Evolutionary conservation across 2,329 filamentous ascomycete species (phyloP).

Genomic region (Aureobasidium musti): DNA sequence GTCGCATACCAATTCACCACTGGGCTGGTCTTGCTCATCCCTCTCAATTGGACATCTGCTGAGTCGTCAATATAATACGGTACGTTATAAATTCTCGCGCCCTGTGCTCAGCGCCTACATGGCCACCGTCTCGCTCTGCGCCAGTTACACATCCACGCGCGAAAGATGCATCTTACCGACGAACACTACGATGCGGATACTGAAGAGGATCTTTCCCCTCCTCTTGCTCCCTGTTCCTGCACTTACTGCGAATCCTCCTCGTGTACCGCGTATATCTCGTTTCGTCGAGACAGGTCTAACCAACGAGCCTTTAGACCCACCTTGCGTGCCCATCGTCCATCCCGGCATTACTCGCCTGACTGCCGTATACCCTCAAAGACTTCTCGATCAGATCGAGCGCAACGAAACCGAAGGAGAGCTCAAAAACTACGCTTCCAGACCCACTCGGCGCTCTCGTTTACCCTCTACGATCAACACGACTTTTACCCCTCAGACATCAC

Average conservation of each 20-base stretch:
- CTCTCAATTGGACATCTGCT: neutral
- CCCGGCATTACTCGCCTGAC: neutral
- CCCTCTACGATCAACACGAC: neutral
- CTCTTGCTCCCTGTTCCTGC: neutral
- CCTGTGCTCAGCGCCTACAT: neutral
- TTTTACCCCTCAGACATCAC: constrained; percentile 31
- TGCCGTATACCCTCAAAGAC: neutral
- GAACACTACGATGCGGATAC: neutral
- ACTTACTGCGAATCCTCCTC: neutral
- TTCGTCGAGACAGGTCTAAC: neutral
- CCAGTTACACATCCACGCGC: neutral
- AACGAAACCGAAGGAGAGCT: neutral
- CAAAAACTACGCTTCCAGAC: neutral
- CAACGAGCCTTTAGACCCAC: neutral
- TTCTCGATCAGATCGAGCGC: neutral
- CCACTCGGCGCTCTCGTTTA: neutral
- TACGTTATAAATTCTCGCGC: constrained; percentile 8
- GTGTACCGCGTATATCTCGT: neutral
- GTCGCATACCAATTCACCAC: neutral
- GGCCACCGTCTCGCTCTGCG: neutral
- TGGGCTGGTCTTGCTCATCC: neutral
- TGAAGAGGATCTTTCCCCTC: neutral
- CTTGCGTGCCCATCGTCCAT: neutral
- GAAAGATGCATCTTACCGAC: neutral
- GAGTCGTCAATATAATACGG: neutral